Conservation (phyloP, 2,329 filamentous ascomycete species). For the Tricladium varicosporioides region DNA sequence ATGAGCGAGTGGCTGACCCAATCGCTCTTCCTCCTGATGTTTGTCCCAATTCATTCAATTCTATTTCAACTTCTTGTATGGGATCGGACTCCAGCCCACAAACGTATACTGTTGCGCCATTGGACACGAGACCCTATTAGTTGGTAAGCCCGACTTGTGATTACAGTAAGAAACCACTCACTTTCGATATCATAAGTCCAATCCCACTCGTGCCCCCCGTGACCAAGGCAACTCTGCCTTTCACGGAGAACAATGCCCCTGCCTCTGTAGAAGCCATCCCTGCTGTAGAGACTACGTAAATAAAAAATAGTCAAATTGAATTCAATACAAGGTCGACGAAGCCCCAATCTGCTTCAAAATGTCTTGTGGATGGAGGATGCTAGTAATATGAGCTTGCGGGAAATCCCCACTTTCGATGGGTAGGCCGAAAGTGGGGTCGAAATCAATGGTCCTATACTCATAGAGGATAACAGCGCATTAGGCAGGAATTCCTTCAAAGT, state of each 20-base stretch:
- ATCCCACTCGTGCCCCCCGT: conserved; percentile 45
- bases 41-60: conserved; percentile 40
- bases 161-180: conserved; percentile 17
- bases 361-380: no score
- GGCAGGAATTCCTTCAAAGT: no score
- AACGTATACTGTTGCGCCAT: conserved; percentile 47
- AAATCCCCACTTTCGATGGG: no score
- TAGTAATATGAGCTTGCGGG: no score
- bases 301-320: no score
- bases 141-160: not conserved
- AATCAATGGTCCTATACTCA: no score
- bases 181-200: conserved; percentile 46
- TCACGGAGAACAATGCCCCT: conserved; percentile 48
- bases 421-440: no score
- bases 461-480: no score
- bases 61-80: conserved; percentile 37
- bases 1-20: conserved; percentile 32
- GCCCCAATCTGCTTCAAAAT: no score
- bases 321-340: no score
- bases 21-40: conserved; percentile 37
- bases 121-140: conserved; percentile 40
- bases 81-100: conserved; percentile 41
- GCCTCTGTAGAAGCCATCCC: conserved; percentile 38
- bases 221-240: conserved; percentile 43
- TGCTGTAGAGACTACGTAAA: conserved; percentile 12